Conservation (phyloP, 495 filamentous ascomycete species). For the Penicillium simplicissimum region DNA sequence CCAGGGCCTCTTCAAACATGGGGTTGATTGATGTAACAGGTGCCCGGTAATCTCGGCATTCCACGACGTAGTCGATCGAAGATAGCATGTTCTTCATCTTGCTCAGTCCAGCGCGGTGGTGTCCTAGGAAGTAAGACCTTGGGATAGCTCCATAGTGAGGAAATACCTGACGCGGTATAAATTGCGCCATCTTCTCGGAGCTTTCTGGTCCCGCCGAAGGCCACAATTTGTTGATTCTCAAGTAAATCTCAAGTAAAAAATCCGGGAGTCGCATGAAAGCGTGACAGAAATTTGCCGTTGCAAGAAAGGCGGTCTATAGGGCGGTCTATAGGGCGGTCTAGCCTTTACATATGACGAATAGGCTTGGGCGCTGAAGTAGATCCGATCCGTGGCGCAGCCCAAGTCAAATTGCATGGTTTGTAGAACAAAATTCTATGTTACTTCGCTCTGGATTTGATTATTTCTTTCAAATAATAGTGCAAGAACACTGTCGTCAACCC, state of each 20-base stretch:
- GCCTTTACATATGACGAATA: constrained; percentile 3
- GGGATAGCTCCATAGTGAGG: constrained; percentile 69
- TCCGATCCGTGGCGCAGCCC: neutral
- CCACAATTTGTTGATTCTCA: too few species aligned
- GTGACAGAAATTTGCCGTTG: constrained; percentile 18
- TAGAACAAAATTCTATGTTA: neutral
- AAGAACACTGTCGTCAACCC: neutral
- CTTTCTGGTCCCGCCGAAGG: neutral
- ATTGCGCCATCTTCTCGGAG: constrained; percentile 41
- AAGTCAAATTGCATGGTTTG: neutral
- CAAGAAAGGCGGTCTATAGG: constrained; percentile 6
- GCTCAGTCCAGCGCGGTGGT: constrained; percentile 79
- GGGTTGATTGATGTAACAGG: constrained; percentile 89
- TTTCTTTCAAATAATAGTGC: neutral
- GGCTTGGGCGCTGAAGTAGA: neutral
- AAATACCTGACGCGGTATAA: constrained; percentile 74
- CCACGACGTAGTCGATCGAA: constrained; percentile 83
- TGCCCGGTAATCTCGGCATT: constrained; percentile 91
- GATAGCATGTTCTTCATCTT: constrained; percentile 85
- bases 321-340: constrained; percentile 5
- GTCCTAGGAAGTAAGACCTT: constrained; percentile 94
- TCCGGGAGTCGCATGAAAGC: constrained; percentile 1
- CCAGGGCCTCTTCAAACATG: constrained; percentile 77
- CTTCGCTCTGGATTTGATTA: neutral
- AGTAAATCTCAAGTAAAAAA: constrained; percentile 17